phyloP scores from a whole-genome alignment of 805 yeast genomes.

The Kodamaea hsintzibuensis region DNA sequence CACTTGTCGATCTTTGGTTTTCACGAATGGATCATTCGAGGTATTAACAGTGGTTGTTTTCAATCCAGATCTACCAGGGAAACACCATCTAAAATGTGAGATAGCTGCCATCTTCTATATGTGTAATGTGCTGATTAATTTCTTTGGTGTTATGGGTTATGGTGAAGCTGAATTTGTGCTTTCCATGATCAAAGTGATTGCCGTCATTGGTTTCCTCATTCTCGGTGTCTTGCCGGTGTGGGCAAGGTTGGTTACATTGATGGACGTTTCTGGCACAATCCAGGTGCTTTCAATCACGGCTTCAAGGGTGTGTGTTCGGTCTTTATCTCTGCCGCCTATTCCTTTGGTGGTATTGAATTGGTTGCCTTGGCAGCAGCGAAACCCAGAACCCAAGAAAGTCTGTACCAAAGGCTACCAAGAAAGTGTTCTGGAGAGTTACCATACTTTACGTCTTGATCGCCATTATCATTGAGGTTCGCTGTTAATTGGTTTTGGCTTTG shows the following conservation, averaged over 20 bases:
- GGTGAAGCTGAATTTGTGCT: constrained; percentile 32
- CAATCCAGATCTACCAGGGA: too few species aligned
- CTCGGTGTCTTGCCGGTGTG: constrained; percentile 34
- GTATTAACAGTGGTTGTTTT: too few species aligned
- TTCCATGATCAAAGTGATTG: constrained; percentile 26
- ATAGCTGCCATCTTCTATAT: constrained; percentile 37
- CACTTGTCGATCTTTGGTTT: too few species aligned
- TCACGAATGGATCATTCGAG: too few species aligned
- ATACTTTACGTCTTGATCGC: constrained; percentile 39
- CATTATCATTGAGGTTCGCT: constrained; percentile 45
- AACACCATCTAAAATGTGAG: too few species aligned
- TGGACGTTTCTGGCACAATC: constrained; percentile 23
- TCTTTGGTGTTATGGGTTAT: constrained; percentile 37
- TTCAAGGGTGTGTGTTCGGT: constrained; percentile 26
- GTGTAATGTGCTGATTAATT: constrained; percentile 32
- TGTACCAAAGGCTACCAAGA: constrained; percentile 57
- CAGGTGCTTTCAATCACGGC: constrained; percentile 23
- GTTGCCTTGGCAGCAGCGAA: constrained; percentile 63
- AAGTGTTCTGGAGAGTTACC: constrained; percentile 55
- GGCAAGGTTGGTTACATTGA: constrained; percentile 23
- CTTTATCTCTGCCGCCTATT: constrained; percentile 58
- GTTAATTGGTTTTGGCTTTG: too few species aligned
- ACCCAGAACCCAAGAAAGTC: constrained; percentile 55
- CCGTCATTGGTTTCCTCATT: constrained; percentile 31
- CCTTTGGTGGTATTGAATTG: constrained; percentile 63